Evolutionary conservation across 2,329 filamentous ascomycete species (phyloP), one percentile per base, ranked within the genome.

Genomic region (Hymenoscyphus fraxineus): DNA sequence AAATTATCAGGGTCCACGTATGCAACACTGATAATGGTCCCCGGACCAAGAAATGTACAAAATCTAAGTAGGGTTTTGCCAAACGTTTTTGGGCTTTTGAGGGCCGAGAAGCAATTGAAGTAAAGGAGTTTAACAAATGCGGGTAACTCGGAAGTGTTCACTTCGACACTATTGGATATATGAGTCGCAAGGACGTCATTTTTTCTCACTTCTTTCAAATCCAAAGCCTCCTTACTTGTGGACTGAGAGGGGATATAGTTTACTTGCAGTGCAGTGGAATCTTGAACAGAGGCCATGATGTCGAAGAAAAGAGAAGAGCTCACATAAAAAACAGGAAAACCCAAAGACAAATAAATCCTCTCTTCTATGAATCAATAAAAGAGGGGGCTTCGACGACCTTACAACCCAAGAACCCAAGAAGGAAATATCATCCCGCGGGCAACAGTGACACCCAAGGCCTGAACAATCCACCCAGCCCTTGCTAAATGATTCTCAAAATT

Each of bases 31-130:
- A 67, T 68, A 9, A 69, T 66, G 7, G 65, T 60, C 13, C 82
- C 82, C 41, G 82, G 82, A 1, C 82, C 82, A 38, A 83, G 75
- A 70, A 84, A 84, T 61, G 76, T 80, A 32, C 74, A 68, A 69
- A 81, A 83, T 19, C 67, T 71, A 19, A 22, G 44, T 10, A 51
- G 19, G n/a, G 19, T 22, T 3, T 51, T 13, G n/a, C 44, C 12
- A n/a, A 51, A 22, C 15, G n/a, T 22, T n/a, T 51, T 51, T 51
- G n/a, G 9, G 22, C 13, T 22, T 27, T 51, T 51, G n/a, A 51
- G n/a, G 44, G 12, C 44, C 7, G 41, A 7, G 41, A 47, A 19
- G 16, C 4, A 19, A 5, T 7, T 3, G n/a, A 7, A n/a, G 41
- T 4, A 7, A 47, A n/a, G n/a, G n/a, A n/a, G 41, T 47, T 47